These are phyloP conservation scores for Auricularia cornea DNA, from an alignment of 768 basidiomycete species.

Conservation along the genomic window DNA sequence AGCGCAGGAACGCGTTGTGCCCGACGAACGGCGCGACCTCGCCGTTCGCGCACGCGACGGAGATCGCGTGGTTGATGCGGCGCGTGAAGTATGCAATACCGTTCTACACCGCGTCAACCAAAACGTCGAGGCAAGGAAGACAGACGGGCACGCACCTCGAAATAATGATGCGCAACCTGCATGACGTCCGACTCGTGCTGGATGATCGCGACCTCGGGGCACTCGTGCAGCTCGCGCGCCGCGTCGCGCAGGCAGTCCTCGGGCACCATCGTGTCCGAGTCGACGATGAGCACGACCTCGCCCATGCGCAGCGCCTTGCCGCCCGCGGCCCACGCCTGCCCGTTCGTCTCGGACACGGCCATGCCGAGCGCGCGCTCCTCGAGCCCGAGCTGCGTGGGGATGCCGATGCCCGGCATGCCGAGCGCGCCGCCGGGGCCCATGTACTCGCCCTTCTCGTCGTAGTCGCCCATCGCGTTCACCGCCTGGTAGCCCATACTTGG, in stretches of 20 bases:
- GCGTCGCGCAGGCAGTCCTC: slow-evolving; percentile 49
- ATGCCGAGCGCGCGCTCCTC: slow-evolving; percentile 43
- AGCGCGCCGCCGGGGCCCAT: slow-evolving; percentile 15
- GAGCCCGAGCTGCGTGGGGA: slow-evolving; percentile 25
- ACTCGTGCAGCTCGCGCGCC: slow-evolving; percentile 40
- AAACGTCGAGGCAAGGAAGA: not conserved
- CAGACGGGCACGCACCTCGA: slow-evolving; percentile 16
- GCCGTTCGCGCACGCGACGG: slow-evolving; percentile 54
- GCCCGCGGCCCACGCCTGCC: slow-evolving; percentile 28
- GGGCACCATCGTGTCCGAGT: slow-evolving; percentile 44
- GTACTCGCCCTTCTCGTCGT: slow-evolving; percentile 44
- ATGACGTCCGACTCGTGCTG: slow-evolving; percentile 39
- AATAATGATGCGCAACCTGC: slow-evolving; percentile 25
- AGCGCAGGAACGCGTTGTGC: slow-evolving; percentile 22
- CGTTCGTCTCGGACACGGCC: slow-evolving; percentile 45
- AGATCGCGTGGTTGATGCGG: slow-evolving; percentile 19
- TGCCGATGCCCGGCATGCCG: slow-evolving; percentile 19
- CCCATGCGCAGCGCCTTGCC: slow-evolving; percentile 36
- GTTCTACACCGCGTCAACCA: slow-evolving; percentile 8
- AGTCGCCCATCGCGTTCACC: slow-evolving; percentile 41
- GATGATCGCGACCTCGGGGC: slow-evolving; percentile 42
- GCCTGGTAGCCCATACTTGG: slow-evolving; percentile 64
- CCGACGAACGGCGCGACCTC: slow-evolving; percentile 29
- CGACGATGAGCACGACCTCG: slow-evolving; percentile 40
- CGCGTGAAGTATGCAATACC: slow-evolving; percentile 28